Conservation (phyloP, 1,284 basidiomycete genomes). For the Rhodofomes roseus region DNA sequence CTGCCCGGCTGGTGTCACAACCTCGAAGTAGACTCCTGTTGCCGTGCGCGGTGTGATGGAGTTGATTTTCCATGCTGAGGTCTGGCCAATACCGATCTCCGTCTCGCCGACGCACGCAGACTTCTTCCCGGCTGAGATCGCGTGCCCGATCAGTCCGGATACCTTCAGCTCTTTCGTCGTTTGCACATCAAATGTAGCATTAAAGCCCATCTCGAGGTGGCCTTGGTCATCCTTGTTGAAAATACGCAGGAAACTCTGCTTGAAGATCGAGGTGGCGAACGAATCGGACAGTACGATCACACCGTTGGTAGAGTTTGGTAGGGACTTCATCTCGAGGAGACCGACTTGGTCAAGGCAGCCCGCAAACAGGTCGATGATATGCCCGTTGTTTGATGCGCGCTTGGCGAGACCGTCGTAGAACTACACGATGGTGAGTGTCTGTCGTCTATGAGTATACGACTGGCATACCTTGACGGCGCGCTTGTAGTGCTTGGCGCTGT, state of each 20-base stretch:
- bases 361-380: constrained; percentile 93
- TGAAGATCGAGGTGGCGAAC: constrained; percentile 98
- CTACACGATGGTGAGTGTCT: constrained; percentile 34
- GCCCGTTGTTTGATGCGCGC: constrained; percentile 91
- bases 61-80: constrained; percentile 99
- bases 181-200: constrained; percentile 98
- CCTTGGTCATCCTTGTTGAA: constrained; percentile 96
- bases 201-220: constrained; percentile 96
- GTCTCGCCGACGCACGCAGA: constrained; percentile 97
- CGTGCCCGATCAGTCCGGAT: constrained; percentile 96
- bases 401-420: constrained; percentile 97
- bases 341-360: constrained; percentile 99
- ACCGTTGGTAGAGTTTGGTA: constrained; percentile 95
- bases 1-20: constrained; percentile 97
- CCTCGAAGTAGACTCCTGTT: constrained; percentile 96
- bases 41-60: constrained; percentile 87
- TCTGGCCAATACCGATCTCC: constrained; percentile 98
- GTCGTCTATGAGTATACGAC: constrained; percentile 4
- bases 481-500: constrained; percentile 97
- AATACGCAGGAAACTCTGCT: constrained; percentile 93
- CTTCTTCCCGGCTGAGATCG: constrained; percentile 96
- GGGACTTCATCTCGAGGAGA: constrained; percentile 94
- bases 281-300: constrained; percentile 96
- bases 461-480: constrained; percentile 82
- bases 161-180: constrained; percentile 99